Percentiles rank a stretch among this genome's conserved stretches.
Conservation (phyloP, 495 filamentous ascomycete genomes). For the Aspergillus indologenus region DNA sequence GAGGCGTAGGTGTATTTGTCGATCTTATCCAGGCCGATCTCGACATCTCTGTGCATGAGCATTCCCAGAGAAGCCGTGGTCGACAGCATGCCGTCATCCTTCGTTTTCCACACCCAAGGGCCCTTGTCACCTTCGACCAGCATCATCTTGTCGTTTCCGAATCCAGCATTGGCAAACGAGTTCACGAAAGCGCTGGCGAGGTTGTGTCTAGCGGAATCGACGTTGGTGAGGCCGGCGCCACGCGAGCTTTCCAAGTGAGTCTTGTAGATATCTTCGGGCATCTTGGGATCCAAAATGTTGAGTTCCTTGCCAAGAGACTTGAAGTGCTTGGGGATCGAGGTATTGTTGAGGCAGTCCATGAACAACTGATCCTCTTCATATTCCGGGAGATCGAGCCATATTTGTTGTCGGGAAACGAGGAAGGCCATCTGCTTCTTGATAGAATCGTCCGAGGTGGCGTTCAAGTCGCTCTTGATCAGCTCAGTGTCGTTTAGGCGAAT, state of each 20-base stretch:
- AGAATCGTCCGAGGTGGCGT: conserved; percentile 72
- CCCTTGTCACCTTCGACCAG: conserved; percentile 73
- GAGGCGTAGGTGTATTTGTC: conserved; percentile 83
- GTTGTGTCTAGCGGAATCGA: conserved; percentile 94
- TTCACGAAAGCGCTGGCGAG: conserved; percentile 96
- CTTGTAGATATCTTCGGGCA: conserved; percentile 99
- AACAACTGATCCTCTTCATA: conserved; percentile 68
- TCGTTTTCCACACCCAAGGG: conserved; percentile 98
- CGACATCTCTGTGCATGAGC: conserved; percentile 86
- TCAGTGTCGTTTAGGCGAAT: conserved; percentile 87
- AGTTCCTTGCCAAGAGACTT: conserved; percentile 91
- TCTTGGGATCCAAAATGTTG: conserved; percentile 94
- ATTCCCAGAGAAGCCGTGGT: conserved; percentile 91
- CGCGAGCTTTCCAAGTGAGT: conserved; percentile 94
- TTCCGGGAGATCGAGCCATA: conserved; percentile 70
- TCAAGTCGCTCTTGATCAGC: conserved; percentile 74
- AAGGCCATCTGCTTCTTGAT: conserved; percentile 94
- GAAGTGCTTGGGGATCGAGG: conserved; percentile 85
- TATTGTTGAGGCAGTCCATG: conserved; percentile 79
- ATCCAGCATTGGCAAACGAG: conserved; percentile 92
- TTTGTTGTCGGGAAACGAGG: conserved; percentile 86
- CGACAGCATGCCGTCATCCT: conserved; percentile 95
- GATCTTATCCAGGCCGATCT: conserved; percentile 82
- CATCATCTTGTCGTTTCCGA: conserved; percentile 96
- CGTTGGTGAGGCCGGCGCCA: conserved; percentile 85